Conservation (phyloP, 306 rosid species). For the Lagenaria siceraria region DNA sequence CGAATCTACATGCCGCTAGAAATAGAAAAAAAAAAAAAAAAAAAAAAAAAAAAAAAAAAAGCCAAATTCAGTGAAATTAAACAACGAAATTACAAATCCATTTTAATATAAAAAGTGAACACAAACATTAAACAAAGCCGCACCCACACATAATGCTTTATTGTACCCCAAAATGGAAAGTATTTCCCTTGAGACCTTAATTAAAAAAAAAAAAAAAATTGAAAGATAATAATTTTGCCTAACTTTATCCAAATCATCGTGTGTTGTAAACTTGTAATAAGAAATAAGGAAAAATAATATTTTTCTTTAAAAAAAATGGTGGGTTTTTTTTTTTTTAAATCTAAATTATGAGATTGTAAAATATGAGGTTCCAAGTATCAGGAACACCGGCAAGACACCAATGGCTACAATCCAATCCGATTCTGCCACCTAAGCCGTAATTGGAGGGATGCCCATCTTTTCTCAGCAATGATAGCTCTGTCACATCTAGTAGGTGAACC, state of each 20-base stretch:
- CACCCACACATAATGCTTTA: background rate
- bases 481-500: constrained; percentile 56
- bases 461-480: constrained; percentile 57
- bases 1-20: too few species aligned
- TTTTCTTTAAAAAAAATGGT: background rate
- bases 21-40: too few species aligned
- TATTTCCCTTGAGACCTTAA: background rate
- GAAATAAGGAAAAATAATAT: background rate
- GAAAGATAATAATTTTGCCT: background rate
- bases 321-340: background rate
- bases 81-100: background rate
- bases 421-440: constrained; percentile 45
- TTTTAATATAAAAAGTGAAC: background rate
- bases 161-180: background rate
- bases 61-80: too few species aligned
- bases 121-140: background rate
- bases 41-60: too few species aligned
- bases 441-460: constrained; percentile 85
- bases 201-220: too few species aligned
- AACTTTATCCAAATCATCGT: background rate
- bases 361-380: constrained; percentile 82
- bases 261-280: background rate
- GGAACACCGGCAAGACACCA: constrained; percentile 97
- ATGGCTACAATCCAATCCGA: constrained; percentile 66
- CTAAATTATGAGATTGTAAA: constrained; percentile 48